Evolutionary conservation across 768 basidiomycete species (phyloP), one percentile per base, ranked within the genome.

Genomic region (Auricularia sp.): DNA sequence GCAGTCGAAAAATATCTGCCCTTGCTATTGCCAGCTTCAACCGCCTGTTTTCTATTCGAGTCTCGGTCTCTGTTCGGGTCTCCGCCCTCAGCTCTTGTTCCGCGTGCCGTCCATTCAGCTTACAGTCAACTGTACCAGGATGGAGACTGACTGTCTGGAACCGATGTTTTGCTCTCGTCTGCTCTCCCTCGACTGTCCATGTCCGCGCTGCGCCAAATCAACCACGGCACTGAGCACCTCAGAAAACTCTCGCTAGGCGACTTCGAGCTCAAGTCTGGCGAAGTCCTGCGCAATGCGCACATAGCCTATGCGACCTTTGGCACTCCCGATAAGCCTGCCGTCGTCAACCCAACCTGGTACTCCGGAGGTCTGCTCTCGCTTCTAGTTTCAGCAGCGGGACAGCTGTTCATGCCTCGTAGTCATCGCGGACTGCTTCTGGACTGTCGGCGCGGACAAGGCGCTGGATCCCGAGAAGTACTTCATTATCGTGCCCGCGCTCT

Each of bases 281-380:
- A 91, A 92, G 66, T 88, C 83, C 68, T 82, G 79, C 3, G 91
- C 85, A 33, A 93, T 75, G 63, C 89, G 85, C 34, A 93, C 77
- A 2, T 91, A 88, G 68, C 89, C 91, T 0, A 88, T 77, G 67
- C 84, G 47, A 51, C 47, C 11, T 51, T 51, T 18, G 47, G 47
- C 7, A 51, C 47, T 1, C 47, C 47, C 7, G 47, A 51, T 51
- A 51, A 51, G 47, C 47, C 47, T 6, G 47, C 47, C 47, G 3
- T 51, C 47, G 47, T 51, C 6, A 51, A 51, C 47, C 47, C 47
- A 6, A 51, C 47, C 18, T 51, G 47, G 47, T 51, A 51, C 47
- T 51, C 47, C 18, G 47, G 47, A 16, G 47, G 47, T 51, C 21
- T 18, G 47, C 21, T 16, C 3, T 51, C 47, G 10, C 21, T 21